These are phyloP conservation scores for Mycena indigotica DNA, from an alignment of 768 basidiomycete genomes.

Conservation along the genomic window DNA sequence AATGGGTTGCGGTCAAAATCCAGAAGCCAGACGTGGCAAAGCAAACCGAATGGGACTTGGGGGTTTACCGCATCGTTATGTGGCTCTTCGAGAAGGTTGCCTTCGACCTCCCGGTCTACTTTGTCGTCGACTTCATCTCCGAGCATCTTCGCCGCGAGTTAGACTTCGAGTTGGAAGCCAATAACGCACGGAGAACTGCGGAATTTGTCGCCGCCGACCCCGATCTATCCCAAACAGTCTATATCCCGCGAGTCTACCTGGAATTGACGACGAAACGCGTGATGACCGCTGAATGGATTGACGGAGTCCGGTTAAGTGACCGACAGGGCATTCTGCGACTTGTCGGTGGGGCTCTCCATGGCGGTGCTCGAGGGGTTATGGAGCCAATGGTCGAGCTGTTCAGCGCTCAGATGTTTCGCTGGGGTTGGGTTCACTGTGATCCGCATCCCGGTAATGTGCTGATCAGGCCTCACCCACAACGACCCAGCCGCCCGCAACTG, in stretches of 20 bases:
- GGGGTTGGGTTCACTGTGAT: conserved; percentile 88
- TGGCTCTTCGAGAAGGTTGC: conserved; percentile 78
- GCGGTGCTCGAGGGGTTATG: conserved; percentile 71
- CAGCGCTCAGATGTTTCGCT: conserved; percentile 87
- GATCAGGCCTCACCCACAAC: conserved; percentile 58
- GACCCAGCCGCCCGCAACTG: conserved; percentile 54
- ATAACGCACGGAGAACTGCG: conserved; percentile 73
- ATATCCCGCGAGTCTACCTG: conserved; percentile 76
- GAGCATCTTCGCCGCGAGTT: conserved; percentile 83
- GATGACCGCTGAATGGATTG: conserved; percentile 86
- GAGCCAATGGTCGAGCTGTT: conserved; percentile 86
- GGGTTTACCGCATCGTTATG: conserved; percentile 69
- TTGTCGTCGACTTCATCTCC: conserved; percentile 77
- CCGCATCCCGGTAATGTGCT: conserved; percentile 80
- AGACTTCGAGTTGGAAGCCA: conserved; percentile 78
- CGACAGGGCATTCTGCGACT: conserved; percentile 54
- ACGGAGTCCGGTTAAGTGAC: conserved; percentile 73
- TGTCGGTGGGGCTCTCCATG: conserved; percentile 53
- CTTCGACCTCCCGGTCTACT: conserved; percentile 86
- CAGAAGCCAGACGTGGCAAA: conserved; percentile 88
- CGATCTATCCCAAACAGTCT: conserved; percentile 64
- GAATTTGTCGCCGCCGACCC: conserved; percentile 71
- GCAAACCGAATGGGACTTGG: conserved; percentile 86
- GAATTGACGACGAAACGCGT: conserved; percentile 76
- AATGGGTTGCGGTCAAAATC: conserved; percentile 90